Evolutionary conservation across 2,329 filamentous ascomycete genomes (phyloP), one percentile per base, ranked within the genome.

Genomic region (Didymella lethalis): DNA sequence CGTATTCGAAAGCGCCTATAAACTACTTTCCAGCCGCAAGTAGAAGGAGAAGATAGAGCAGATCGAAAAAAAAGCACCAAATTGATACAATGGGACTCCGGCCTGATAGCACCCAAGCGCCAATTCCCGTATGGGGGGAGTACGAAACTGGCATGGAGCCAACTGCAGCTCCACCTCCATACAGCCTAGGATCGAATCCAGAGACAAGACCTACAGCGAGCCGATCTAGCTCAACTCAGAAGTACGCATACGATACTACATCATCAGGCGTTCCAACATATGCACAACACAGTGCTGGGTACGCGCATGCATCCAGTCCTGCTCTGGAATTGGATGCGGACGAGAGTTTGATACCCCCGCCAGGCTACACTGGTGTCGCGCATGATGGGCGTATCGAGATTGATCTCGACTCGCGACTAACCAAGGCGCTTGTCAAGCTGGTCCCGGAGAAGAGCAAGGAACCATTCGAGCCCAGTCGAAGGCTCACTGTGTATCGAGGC

Each of bases 311-410:
- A 46, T 25, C 47, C 11, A 34, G 41, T 47, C 40, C 54, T 20
- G 11, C 45, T 32, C 18, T 46, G 20, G 47, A 56, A 18, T 18
- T 56, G 4, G 41, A 38, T 40, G 31, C 47, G 40, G 43, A 34
- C 28, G 48, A 57, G 3, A 34, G 43, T 23, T 51, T 32, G 16
- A 57, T 62, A 36, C 58, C 59, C 23, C 53, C 53, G 26, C 55
- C 63, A 14, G 64, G 61, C 10, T 4, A 59, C 23, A 66, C 64
- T n/a, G 54, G 49, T 5, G 61, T 62, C 12, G 67, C 63, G 18
- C 38, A 64, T 62, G 26, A 73, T 41, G 70, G 69, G 46, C 67
- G 65, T 29, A 61, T 73, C 34, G 53, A 71, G 16, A 69, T 73
- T 20, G 64, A 72, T 47, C 63, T 73, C 18, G 48, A 68, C n/a